Percentiles rank a stretch among this genome's conserved stretches.
Conservation (phyloP, 139 green algal species). For the Dunaliella sp. region DNA sequence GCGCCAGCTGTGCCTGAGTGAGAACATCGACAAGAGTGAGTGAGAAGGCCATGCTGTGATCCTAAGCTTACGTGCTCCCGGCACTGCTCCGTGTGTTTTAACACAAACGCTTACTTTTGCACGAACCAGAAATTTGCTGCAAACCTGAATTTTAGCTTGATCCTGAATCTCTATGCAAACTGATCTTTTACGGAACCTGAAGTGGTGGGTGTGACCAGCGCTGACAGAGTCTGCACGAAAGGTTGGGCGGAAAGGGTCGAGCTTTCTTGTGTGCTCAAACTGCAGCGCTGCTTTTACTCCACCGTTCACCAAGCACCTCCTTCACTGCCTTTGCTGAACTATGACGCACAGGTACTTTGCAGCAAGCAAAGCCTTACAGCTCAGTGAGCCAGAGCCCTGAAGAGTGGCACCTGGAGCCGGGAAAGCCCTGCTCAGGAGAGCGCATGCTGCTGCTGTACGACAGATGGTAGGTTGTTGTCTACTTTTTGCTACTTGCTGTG, state of each 20-base stretch:
- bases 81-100: too few species aligned
- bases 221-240: background rate
- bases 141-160: too few species aligned
- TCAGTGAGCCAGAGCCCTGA: background rate
- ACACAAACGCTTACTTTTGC: too few species aligned
- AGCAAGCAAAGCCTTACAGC: background rate
- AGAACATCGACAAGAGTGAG: background rate
- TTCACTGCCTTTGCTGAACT: too few species aligned
- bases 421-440: constrained; percentile 77
- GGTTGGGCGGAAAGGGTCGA: background rate
- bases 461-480: constrained; percentile 55
- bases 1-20: constrained; percentile 64
- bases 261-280: too few species aligned
- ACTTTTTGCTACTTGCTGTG: too few species aligned
- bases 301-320: too few species aligned
- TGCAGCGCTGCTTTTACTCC: too few species aligned
- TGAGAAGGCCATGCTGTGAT: too few species aligned
- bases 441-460: constrained; percentile 89
- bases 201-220: background rate
- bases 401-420: constrained; percentile 58
- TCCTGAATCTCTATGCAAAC: too few species aligned
- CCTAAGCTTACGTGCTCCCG: too few species aligned
- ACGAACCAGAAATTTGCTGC: too few species aligned
- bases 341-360: background rate
- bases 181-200: background rate